Evolutionary conservation across 495 filamentous ascomycete species (phyloP).

Genomic region (Mytilinidion resinicola): DNA sequence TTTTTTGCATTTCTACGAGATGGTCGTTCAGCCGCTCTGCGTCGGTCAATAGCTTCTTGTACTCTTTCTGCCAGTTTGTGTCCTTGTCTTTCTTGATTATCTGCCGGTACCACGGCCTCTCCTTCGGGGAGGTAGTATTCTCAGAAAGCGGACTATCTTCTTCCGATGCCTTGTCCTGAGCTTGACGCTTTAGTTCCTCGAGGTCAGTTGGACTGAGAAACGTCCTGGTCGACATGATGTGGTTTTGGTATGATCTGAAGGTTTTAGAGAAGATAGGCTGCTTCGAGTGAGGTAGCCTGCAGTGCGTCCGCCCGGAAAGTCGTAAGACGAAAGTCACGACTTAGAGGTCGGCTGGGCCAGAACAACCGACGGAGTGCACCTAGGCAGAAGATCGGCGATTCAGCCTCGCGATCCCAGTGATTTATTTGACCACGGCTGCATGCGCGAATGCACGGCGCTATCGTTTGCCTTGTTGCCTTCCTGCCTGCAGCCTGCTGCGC

Average conservation of each 20-base stretch:
- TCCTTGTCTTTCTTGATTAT: neutral
- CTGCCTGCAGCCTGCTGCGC: neutral
- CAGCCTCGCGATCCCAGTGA: neutral
- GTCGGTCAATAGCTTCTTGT: neutral
- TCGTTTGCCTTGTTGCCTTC: neutral
- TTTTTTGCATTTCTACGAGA: neutral
- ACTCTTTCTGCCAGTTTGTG: neutral
- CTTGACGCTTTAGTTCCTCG: too few species aligned
- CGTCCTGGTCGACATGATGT: neutral
- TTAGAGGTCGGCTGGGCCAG: neutral
- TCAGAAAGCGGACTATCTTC: neutral
- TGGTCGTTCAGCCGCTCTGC: neutral
- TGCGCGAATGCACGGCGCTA: neutral
- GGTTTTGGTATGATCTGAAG: neutral
- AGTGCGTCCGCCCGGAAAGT: neutral
- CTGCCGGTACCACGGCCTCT: neutral
- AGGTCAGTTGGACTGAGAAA: too few species aligned
- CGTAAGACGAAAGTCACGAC: neutral
- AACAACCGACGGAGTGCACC: neutral
- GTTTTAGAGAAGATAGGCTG: neutral
- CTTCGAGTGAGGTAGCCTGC: neutral
- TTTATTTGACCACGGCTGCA: neutral
- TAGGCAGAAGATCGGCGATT: neutral
- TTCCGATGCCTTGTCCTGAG: neutral
- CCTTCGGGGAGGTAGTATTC: neutral